These are phyloP conservation scores for Pouteria glomerata DNA, from an alignment of 148 eudicot species.

Conservation along the genomic window DNA sequence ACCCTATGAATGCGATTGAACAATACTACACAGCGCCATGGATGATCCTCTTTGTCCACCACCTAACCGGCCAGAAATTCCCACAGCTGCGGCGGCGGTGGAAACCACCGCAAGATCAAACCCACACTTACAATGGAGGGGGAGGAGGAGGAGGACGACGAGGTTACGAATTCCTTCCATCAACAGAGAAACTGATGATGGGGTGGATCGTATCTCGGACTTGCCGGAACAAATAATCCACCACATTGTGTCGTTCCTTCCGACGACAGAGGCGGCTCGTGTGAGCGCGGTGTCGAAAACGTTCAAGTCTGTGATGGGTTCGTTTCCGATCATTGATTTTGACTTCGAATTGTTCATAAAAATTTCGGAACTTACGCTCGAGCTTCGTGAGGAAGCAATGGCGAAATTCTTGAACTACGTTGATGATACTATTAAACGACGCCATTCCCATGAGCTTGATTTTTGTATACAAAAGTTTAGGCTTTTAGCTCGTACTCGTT, in stretches of 20 bases:
- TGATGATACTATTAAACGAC: neutral
- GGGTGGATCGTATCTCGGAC: neutral
- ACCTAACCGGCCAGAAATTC: too few species aligned
- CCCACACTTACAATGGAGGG: too few species aligned
- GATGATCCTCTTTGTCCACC: too few species aligned
- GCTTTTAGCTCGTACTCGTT: neutral
- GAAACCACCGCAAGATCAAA: too few species aligned
- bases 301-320: neutral
- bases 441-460: neutral
- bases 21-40: too few species aligned
- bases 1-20: too few species aligned
- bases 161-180: too few species aligned
- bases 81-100: too few species aligned
- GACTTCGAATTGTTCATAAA: neutral
- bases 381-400: too few species aligned
- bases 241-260: neutral
- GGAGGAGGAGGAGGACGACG: too few species aligned
- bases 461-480: neutral
- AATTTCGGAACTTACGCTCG: too few species aligned
- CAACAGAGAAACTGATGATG: too few species aligned
- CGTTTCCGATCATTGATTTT: neutral
- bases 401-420: neutral
- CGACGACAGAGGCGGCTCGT: neutral
- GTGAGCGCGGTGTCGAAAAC: neutral
- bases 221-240: neutral